A percentile compares a stretch with the other conserved stretches of the same genome.
Evolutionary conservation across 2,329 filamentous ascomycete species (phyloP).

Genomic region (Phaeoacremonium minimum): DNA sequence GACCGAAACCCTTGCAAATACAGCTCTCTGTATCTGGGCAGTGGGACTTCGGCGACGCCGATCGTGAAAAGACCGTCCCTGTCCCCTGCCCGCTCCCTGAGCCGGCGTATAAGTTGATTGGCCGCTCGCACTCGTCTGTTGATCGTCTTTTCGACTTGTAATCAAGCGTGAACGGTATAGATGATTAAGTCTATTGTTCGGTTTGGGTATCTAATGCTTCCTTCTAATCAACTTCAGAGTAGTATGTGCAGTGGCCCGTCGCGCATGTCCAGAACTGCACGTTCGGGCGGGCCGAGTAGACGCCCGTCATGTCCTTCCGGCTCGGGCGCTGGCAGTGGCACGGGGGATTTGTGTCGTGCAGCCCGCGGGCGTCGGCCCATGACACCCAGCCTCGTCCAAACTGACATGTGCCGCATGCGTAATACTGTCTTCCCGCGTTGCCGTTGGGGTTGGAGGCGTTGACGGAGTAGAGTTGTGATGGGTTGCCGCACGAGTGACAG

Average conservation of each 20-base stretch:
- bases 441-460: neutral
- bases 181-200: no score
- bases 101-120: no score
- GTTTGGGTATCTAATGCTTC: no score
- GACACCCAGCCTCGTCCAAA: neutral
- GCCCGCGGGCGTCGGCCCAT: neutral
- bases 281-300: neutral
- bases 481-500: neutral
- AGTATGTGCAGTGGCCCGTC: neutral
- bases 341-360: neutral
- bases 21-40: no score
- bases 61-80: no score
- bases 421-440: neutral
- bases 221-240: neutral
- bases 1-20: no score
- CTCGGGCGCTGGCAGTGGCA: neutral
- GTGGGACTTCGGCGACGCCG: no score
- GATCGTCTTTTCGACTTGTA: no score
- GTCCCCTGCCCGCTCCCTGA: no score
- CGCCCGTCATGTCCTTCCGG: neutral
- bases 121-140: no score
- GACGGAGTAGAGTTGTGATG: slow-evolving; percentile 17
- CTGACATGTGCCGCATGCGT: neutral
- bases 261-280: neutral
- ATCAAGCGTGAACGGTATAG: no score